phyloP scores from a whole-genome alignment of 495 filamentous ascomycete species.

The Polyplosphaeria fusca region DNA sequence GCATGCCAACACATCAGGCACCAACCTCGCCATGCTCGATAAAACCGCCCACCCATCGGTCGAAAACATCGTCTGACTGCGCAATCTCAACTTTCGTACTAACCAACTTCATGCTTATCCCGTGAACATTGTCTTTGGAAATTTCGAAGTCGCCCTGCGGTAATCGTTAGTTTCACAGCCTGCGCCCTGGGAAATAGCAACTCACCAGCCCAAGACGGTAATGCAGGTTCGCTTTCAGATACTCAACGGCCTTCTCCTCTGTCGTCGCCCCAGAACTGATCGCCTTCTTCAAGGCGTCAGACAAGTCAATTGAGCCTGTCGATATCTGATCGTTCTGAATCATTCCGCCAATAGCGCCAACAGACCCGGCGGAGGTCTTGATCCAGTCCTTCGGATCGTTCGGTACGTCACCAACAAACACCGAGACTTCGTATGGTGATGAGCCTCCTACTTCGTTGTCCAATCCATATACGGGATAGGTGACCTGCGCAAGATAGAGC shows the following conservation, averaged over 20 bases:
- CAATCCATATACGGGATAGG: conserved; percentile 54
- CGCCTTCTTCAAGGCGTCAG: conserved; percentile 46
- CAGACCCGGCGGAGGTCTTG: conserved; percentile 51
- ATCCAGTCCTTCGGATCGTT: conserved; percentile 46
- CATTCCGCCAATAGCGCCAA: conserved; percentile 45
- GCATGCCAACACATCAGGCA: too few relatives aligned
- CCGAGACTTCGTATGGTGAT: conserved; percentile 50
- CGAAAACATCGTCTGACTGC: conserved; percentile 16
- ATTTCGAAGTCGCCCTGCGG: conserved; percentile 38
- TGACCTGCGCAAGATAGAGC: conserved; percentile 57
- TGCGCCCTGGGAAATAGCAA: background rate
- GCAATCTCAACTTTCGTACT: conserved; percentile 34
- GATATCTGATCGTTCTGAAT: conserved; percentile 37
- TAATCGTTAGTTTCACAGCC: background rate
- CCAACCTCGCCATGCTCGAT: conserved; percentile 13
- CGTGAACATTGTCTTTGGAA: conserved; percentile 32
- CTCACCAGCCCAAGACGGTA: conserved; percentile 41
- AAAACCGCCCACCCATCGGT: conserved; percentile 14
- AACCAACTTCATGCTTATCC: conserved; percentile 39
- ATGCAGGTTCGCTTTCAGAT: conserved; percentile 46
- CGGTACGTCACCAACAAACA: conserved; percentile 54
- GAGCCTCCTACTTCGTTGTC: conserved; percentile 35
- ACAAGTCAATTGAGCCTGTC: conserved; percentile 55
- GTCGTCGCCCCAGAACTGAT: conserved; percentile 41
- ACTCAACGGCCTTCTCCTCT: conserved; percentile 41